These are phyloP conservation scores for Sungouiella thailandica DNA, from an alignment of 805 yeast genomes.

Conservation along the genomic window DNA sequence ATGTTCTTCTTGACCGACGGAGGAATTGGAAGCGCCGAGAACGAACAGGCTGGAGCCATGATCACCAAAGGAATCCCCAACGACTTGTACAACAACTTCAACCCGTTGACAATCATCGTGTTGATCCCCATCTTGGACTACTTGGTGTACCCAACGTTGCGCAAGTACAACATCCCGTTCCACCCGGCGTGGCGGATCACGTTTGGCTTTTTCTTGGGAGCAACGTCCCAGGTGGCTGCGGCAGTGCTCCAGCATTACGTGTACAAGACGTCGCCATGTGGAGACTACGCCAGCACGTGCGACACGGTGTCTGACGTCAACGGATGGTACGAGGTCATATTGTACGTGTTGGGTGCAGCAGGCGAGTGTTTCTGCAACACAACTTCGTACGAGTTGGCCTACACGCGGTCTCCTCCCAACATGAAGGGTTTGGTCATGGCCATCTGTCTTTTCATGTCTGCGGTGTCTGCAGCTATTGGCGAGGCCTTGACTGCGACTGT, in stretches of 20 bases:
- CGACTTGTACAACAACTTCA: conserved; percentile 51
- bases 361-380: conserved; percentile 51
- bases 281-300: conserved; percentile 40
- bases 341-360: conserved; percentile 41
- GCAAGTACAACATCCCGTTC: conserved; percentile 27
- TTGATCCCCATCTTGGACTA: conserved; percentile 48
- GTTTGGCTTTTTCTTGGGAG: conserved; percentile 45
- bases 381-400: conserved; percentile 52
- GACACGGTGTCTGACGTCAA: conserved; percentile 24
- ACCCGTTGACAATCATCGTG: conserved; percentile 49
- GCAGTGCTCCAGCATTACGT: conserved; percentile 46
- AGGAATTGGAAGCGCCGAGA: conserved; percentile 46
- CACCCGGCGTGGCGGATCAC: conserved; percentile 40
- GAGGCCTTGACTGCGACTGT: conserved; percentile 38
- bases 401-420: conserved; percentile 45
- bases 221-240: conserved; percentile 43
- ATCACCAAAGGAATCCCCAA: conserved; percentile 49
- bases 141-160: conserved; percentile 42
- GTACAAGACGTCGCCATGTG: conserved; percentile 49
- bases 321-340: conserved; percentile 26
- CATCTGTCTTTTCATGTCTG: conserved; percentile 37
- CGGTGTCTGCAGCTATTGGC: conserved; percentile 45
- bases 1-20: conserved; percentile 39
- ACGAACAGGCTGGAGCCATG: conserved; percentile 54
- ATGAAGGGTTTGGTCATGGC: conserved; percentile 51